Conservation (phyloP, 805 yeast species). For the Allodekkera sacchari region DNA sequence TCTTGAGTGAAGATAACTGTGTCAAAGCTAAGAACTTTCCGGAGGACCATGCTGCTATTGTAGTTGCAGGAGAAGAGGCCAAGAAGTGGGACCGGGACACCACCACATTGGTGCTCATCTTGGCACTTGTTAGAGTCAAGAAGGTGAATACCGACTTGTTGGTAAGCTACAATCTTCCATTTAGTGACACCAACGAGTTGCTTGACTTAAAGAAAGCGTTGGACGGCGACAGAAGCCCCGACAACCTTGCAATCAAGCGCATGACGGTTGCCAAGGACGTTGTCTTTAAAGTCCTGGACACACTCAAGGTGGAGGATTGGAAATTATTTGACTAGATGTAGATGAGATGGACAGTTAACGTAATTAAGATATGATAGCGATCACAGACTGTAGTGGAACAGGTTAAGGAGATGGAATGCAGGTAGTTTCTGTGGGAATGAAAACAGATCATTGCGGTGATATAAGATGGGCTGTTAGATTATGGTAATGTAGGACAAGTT, state of each 20-base stretch:
- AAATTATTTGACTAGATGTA: slow-evolving; percentile 36
- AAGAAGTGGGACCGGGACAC: slow-evolving; percentile 41
- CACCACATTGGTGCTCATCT: slow-evolving; percentile 36
- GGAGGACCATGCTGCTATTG: slow-evolving; percentile 21
- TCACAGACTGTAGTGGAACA: no score
- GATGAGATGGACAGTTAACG: no score
- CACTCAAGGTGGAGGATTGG: slow-evolving; percentile 38
- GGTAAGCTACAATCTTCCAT: slow-evolving; percentile 53
- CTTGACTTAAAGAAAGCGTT: slow-evolving; percentile 14
- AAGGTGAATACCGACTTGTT: slow-evolving; percentile 52
- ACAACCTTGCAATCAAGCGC: slow-evolving; percentile 19
- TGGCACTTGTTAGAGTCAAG: slow-evolving; percentile 49
- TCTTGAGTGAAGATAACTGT: slow-evolving; percentile 4
- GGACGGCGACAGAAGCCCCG: slow-evolving; percentile 5
- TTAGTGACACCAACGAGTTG: slow-evolving; percentile 23
- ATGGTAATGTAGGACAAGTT: no score
- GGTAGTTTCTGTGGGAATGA: no score
- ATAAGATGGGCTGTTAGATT: no score
- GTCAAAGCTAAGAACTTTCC: slow-evolving; percentile 10
- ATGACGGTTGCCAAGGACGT: slow-evolving; percentile 20
- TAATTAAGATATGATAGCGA: no score
- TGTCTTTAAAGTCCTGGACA: slow-evolving; percentile 17
- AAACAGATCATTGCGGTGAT: no score
- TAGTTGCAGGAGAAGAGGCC: slow-evolving; percentile 34
- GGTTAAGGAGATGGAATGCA: no score